phyloP scores from a whole-genome alignment of 2,329 filamentous ascomycete species.

The Alternaria metachromatica region DNA sequence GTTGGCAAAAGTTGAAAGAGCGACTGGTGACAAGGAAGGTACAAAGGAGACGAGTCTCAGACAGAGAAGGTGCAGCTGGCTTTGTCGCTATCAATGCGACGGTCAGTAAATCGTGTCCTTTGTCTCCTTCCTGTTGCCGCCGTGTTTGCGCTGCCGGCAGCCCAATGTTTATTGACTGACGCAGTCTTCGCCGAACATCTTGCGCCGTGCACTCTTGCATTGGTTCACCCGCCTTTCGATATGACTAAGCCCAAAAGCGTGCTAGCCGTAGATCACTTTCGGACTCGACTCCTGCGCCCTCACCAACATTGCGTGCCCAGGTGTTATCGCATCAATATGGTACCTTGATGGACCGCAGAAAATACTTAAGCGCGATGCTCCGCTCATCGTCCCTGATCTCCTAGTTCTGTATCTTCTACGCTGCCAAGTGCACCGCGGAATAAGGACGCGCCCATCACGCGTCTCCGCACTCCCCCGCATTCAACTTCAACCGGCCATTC shows the following conservation, averaged over 20 bases:
- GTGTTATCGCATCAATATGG: neutral
- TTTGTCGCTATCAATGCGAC: constrained; percentile 16
- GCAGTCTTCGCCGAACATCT: constrained; percentile 17
- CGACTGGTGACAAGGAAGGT: constrained; percentile 19
- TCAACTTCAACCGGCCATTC: constrained; percentile 4
- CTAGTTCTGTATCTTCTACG: neutral
- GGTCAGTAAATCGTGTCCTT: constrained; percentile 27
- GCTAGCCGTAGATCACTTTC: constrained; percentile 4
- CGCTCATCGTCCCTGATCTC: neutral
- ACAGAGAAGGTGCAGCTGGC: neutral
- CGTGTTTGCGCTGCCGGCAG: constrained; percentile 22
- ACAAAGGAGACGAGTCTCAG: constrained; percentile 7
- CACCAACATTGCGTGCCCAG: neutral
- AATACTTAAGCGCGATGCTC: neutral
- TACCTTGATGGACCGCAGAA: neutral
- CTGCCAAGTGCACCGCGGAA: neutral
- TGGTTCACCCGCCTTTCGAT: constrained; percentile 4
- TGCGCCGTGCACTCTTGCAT: constrained; percentile 10
- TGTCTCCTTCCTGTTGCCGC: constrained; percentile 10
- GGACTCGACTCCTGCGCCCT: neutral
- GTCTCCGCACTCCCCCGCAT: constrained; percentile 12
- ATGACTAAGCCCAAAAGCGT: constrained; percentile 13
- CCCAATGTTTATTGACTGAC: constrained; percentile 16
- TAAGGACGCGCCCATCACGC: neutral
- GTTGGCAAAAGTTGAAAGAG: constrained; percentile 21